Conservation (phyloP, 352 stramenopile species). For the Heterotrichella gracilis region DNA sequence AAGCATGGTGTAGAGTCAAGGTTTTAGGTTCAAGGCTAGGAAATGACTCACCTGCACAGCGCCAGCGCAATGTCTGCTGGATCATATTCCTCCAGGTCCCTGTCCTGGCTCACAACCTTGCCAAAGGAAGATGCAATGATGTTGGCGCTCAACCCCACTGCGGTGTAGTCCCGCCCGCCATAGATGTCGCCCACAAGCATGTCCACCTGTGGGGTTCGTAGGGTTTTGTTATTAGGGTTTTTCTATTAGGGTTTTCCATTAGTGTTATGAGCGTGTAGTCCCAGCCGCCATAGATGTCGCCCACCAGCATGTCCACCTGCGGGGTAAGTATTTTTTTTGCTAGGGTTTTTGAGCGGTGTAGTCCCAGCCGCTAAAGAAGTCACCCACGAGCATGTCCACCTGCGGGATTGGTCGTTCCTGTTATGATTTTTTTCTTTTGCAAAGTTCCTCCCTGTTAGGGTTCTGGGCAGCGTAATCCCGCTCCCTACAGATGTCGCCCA, state of each 20-base stretch:
- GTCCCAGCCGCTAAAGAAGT: conserved; percentile 88
- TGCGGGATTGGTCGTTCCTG: no score
- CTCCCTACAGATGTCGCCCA: conserved; percentile 92
- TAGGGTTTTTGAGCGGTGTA: no score
- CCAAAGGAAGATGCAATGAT: conserved; percentile 85
- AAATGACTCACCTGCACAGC: neutral
- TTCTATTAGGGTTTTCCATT: no score
- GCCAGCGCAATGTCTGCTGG: conserved; percentile 14
- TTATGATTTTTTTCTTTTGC: no score
- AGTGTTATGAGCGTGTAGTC: no score
- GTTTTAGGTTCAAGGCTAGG: no score
- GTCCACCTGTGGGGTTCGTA: conserved; percentile 37
- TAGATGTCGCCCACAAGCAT: conserved; percentile 98
- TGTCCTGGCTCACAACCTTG: conserved; percentile 51
- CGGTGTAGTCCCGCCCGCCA: conserved; percentile 61
- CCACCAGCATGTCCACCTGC: conserved; percentile 75
- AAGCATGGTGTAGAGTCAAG: no score
- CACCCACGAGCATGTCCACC: conserved; percentile 83
- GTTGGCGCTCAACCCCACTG: conserved; percentile 45
- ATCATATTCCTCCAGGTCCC: conserved; percentile 10
- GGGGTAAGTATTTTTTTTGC: no score
- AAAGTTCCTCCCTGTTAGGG: no score
- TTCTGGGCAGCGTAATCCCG: no score
- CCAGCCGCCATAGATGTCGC: conserved; percentile 92
- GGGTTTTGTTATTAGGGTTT: no score